phyloP scores from a whole-genome alignment of 345 rosid species.

The Erodium maritimum region DNA sequence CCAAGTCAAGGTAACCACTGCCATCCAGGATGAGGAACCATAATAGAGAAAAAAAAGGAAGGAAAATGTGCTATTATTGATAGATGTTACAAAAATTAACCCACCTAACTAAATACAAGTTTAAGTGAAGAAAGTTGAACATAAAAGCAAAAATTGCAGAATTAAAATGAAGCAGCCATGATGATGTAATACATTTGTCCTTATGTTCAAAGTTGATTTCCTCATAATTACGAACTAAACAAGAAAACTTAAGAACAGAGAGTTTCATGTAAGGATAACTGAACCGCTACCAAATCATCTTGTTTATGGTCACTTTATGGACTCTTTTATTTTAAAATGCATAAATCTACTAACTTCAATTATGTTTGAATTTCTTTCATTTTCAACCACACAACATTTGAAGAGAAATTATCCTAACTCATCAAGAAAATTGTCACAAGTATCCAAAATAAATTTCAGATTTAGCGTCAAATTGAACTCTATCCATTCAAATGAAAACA shows the following conservation, averaged over 20 bases:
- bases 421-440: not conserved
- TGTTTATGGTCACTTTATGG: not conserved
- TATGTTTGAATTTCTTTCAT: too few species aligned
- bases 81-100: not conserved
- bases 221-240: too few species aligned
- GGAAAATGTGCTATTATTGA: not conserved
- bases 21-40: too few species aligned
- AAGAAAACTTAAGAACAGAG: not conserved
- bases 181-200: too few species aligned
- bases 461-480: not conserved
- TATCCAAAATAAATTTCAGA: not conserved
- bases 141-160: not conserved
- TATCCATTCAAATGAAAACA: not conserved
- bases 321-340: not conserved
- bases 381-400: not conserved
- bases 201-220: too few species aligned
- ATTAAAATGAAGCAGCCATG: too few species aligned
- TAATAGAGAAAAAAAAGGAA: too few species aligned
- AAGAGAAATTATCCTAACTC: not conserved
- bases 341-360: too few species aligned
- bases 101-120: not conserved
- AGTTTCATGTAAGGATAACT: not conserved
- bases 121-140: not conserved
- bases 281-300: not conserved
- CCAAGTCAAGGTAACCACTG: too few species aligned